Conservation (phyloP, 164 flowering plant genomes). For the Taxillus chinensis region DNA sequence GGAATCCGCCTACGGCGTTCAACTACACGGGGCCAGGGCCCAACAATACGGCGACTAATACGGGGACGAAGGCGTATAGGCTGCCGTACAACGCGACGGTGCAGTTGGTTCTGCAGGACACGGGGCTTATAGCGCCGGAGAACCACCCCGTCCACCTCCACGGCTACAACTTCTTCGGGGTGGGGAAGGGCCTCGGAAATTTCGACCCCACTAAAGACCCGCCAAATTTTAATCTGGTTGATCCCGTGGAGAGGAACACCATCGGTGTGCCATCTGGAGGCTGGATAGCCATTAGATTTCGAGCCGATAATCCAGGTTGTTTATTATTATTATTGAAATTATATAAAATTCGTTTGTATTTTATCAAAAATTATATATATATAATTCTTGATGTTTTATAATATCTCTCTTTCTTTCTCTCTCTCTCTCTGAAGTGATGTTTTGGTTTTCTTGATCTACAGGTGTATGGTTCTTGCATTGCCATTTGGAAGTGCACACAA, state of each 20-base stretch:
- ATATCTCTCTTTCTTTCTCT: too few relatives aligned
- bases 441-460: background rate
- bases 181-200: conserved; percentile 65
- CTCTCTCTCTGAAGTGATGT: background rate
- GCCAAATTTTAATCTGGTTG: conserved; percentile 48
- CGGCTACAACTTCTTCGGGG: conserved; percentile 66
- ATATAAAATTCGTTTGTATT: too few relatives aligned
- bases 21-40: conserved; percentile 46
- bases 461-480: conserved; percentile 13
- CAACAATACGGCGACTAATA: conserved; percentile 29
- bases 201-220: conserved; percentile 44
- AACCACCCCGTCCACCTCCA: conserved; percentile 75
- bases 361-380: too few relatives aligned
- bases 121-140: conserved; percentile 55
- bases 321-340: background rate
- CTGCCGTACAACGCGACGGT: conserved; percentile 46
- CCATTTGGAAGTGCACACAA: conserved; percentile 63
- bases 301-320: conserved; percentile 84
- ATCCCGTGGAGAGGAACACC: conserved; percentile 82
- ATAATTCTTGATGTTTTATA: too few relatives aligned
- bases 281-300: conserved; percentile 68
- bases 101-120: conserved; percentile 61
- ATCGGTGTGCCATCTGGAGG: conserved; percentile 78
- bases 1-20: conserved; percentile 38
- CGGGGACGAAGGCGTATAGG: conserved; percentile 49